These are phyloP conservation scores for Dimargaris verticillata DNA, from an alignment of 192 early-diverging fungal species.

Conservation along the genomic window DNA sequence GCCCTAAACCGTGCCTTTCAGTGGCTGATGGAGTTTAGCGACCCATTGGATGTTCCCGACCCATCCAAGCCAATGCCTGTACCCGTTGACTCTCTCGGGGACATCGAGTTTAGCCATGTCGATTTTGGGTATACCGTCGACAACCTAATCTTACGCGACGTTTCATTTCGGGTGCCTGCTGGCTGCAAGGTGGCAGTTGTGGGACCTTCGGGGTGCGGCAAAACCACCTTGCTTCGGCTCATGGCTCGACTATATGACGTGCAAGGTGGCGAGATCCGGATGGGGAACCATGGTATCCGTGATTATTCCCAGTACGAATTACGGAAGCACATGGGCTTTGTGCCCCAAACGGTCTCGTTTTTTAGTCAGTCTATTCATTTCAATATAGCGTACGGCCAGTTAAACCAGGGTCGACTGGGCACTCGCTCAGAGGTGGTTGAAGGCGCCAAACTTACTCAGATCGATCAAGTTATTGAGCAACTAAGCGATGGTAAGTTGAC, in stretches of 20 bases:
- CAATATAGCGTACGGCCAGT: conserved; percentile 88
- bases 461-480: no score
- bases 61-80: no score
- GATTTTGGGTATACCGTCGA: conserved; percentile 42
- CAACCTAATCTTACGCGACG: conserved; percentile 25
- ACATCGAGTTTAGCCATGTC: conserved; percentile 42
- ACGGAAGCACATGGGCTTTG: conserved; percentile 34
- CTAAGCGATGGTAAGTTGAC: no score
- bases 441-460: no score
- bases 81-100: conserved; percentile 16
- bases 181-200: conserved; percentile 46
- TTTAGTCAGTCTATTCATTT: conserved; percentile 87
- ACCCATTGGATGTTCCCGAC: no score
- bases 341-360: conserved; percentile 75
- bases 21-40: no score
- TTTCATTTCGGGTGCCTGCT: conserved; percentile 34
- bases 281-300: conserved; percentile 45
- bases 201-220: conserved; percentile 35
- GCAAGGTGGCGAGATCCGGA: conserved; percentile 28
- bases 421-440: no score
- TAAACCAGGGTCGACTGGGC: background rate
- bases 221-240: conserved; percentile 26
- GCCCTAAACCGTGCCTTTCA: no score
- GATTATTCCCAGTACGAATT: conserved; percentile 33
- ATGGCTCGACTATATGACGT: conserved; percentile 46